Conservation (phyloP, 73 alveolate genomes). For the Blepharisma japonicum region DNA sequence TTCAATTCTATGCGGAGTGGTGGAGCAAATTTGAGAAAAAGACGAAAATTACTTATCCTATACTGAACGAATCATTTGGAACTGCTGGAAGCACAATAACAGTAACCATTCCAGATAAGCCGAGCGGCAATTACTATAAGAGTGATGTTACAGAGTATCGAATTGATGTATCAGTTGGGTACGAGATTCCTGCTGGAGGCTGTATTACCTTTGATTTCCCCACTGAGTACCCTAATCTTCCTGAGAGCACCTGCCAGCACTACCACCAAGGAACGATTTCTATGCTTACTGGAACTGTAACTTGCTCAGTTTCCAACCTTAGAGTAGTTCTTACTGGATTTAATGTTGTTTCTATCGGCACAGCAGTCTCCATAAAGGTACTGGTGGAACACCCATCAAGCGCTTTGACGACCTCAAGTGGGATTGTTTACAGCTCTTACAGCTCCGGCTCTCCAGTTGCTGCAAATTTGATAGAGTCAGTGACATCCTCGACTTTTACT, state of each 20-base stretch:
- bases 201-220: slow-evolving; percentile 1
- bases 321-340: neutral
- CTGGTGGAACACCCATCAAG: slow-evolving; percentile 10
- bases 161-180: neutral
- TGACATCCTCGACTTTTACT: neutral
- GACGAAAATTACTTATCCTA: too few species aligned
- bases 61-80: too few species aligned
- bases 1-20: too few species aligned
- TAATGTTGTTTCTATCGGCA: neutral
- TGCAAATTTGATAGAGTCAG: neutral
- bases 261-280: neutral
- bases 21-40: too few species aligned
- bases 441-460: neutral
- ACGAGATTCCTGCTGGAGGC: slow-evolving; percentile 28
- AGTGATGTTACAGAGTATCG: neutral
- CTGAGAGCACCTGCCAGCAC: neutral
- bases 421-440: neutral
- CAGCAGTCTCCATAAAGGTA: neutral
- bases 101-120: neutral
- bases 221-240: neutral
- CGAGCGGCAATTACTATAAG: neutral
- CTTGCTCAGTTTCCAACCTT: neutral
- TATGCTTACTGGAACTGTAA: neutral
- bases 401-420: neutral
- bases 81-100: neutral